Evolutionary conservation across 805 yeast genomes (phyloP), one percentile per base, ranked within the genome.

Genomic region (Candida koratica): DNA sequence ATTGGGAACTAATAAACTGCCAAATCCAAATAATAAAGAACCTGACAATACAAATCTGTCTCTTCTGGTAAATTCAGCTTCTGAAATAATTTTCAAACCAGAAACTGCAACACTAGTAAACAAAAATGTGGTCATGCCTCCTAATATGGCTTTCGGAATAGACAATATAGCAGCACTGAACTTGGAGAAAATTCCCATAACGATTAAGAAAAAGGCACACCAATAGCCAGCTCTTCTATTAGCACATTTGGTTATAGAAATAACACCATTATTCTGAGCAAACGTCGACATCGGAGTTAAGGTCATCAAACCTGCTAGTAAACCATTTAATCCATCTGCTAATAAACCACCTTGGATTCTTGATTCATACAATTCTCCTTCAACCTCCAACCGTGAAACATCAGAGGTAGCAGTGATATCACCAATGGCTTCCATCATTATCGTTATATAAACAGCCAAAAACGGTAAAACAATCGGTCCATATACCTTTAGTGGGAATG

Each of bases 261-360:
- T 87, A 40, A 88, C 96, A 69, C 96, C 96, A 57, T 89, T 89
- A 64, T 89, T 89, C 63, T 88, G 96, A 10, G 96, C 96, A 67
- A 89, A 89, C 0, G 93, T 82, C 9, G 94, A 80, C 77, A 87
- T 70, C 39, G 96, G 96, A n/a, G 95, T 83, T 37, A 84, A 65
- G 14, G 95, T 87, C 73, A 78, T 73, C 29, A 88, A 67, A 28
- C 88, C 87, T 11, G 93, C 81, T 3, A 87, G 44, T 15, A 82
- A 49, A 42, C 95, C 89, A 56, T 83, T 83, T 47, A 85, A 49
- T 30, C 96, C 96, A 59, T 88, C 95, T 13, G 94, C 93, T 23
- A 88, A 69, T 30, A 88, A 75, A 61, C 96, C 97, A 51, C 97
- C 96, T 65, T 89, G 96, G 46, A 89, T 73, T 60, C 96, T 71